Base-by-base conservation (phyloP, 345 rosid species). In the Acer saccharum region DNA sequence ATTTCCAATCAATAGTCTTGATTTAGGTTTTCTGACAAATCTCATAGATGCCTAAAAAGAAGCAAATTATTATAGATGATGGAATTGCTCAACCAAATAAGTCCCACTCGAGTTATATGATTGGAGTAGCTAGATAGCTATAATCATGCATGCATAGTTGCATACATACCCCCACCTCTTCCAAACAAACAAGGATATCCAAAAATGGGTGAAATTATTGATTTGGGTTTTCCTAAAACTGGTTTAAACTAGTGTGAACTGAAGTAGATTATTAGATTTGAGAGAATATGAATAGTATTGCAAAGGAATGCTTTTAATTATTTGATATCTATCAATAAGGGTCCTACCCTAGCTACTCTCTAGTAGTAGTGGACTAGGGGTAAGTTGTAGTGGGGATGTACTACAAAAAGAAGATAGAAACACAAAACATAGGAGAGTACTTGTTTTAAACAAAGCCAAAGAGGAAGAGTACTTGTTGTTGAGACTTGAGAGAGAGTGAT, bases 41-140 rank as follows among this genome's bases (percentile, higher is more conserved):
- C 75, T 39, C 48, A 60, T 2, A 79, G 39, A 75, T 72, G 58
- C 77, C 65, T 17, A 2, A 21, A 68, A 76, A 17, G 70, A 46
- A 9, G 69, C 0, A 18, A 74, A 25, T 35, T 48, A 67, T 70
- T 64, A 61, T 60, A 60, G 27, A 21, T 16, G 39, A 76, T 68
- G 41, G 63, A 77, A 71, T 80, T 63, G 78, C 70, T 68, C 80
- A 76, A 63, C 86, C 77, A 79, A 58, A 39, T 7, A 11, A 10
- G 14, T 41, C 35, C 43, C 61, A 17, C 61, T 57, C 41, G 44
- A n/a, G 29, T 43, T 43, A 29, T 43, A 74, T 48, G 55, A 52
- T 57, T 18, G 73, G 55, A 66, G 52, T 69, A 27, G 63, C 63
- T 69, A 50, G 55, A 50, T 50, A 50, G 55, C 58, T n/a, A 54